Base-by-base conservation (phyloP, 805 yeast species). In the Candida piceae region DNA sequence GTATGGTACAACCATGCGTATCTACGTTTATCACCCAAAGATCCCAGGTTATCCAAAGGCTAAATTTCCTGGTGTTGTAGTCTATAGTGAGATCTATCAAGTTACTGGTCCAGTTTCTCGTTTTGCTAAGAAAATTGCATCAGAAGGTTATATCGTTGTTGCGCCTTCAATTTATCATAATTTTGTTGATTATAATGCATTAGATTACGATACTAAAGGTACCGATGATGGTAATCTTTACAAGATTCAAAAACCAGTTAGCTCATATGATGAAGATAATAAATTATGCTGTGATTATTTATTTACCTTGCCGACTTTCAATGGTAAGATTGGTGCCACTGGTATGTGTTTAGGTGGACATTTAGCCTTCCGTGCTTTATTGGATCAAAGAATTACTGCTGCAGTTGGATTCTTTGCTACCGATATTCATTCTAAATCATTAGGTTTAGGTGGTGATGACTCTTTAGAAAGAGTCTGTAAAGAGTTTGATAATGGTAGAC, bases 301-400 rank as follows among this genome's bases (percentile, higher is more conserved):
- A 39, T 58, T 58, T 32, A 49, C 70, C 2, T 65, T 84, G 45
- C 63, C 69, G 1, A 80, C 86, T 9, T 83, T 83, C 55, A 78
- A 73, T 44, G 89, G 89, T 29, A 74, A 70, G 40, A 73, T 82
- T 47, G 93, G 93, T 25, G 80, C 88, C 31, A 82, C 90, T 3
- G 94, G 93, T 15, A 84, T 84, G 93, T 84, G 94, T 57, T 71
- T 84, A 25, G 93, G 93, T 16, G 94, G 93, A 1, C 93, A 84
- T 55, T 64, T 83, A 49, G 90, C 93, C 1, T 81, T 72, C 62
- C 67, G 94, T 46, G 69, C 79, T 3, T 78, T 80, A 2, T 65
- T 82, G 46, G 86, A 83, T 51, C 64, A 69, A 25, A 62, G 86
- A 39, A 76, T 84, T 31, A 63, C 65, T 10, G 86, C 89, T 13